Evolutionary conservation across 441 rosid genomes (phyloP), one percentile per base, ranked within the genome.

Genomic region (Euphorbia schlechtendalii): DNA sequence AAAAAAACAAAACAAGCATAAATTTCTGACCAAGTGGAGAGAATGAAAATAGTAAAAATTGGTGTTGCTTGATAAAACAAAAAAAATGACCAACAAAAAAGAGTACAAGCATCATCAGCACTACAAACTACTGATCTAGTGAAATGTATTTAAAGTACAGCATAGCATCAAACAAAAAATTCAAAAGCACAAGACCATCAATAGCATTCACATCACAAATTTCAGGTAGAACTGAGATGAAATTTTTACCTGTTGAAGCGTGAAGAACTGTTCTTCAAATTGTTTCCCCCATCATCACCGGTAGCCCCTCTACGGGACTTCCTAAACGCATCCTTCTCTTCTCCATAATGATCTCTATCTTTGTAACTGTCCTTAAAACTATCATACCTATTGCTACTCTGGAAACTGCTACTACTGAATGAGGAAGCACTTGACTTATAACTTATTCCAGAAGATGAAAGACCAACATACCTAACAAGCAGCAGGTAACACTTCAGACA

Each of bases 381-480:
- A 54, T 80, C 87, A 75, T 83, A 81, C 59, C 78, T 79, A 65
- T 80, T 85, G 61, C 86, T 73, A 68, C 90, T 77, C 41, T 70
- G 74, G 66, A 64, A 76, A 70, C 84, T 65, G 49, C 86, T 66
- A 60, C 85, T 77, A 67, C 87, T 76, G 70, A 59, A 87, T 5
- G 96, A 78, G 71, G 81, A 77, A 69, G 87, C 70, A 69, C 89
- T 78, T 71, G 96, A 85, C 67, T 84, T 91, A 67, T 81, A 81
- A 36, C 92, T 77, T 28, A 86, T 77, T 66, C 96, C 96, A 21
- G 85, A 72, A 32, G 99, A 94, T 48, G 99, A 94, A 69, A 94
- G 92, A 28, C 99, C 99, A 68, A 94, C 59, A 45, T 84, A 94
- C 95, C 99, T 94, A 67, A 61, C 61, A 68, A 59, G 64, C 27